These are phyloP conservation scores for Naganishia antarctica DNA, from an alignment of 768 basidiomycete genomes.

Conservation along the genomic window DNA sequence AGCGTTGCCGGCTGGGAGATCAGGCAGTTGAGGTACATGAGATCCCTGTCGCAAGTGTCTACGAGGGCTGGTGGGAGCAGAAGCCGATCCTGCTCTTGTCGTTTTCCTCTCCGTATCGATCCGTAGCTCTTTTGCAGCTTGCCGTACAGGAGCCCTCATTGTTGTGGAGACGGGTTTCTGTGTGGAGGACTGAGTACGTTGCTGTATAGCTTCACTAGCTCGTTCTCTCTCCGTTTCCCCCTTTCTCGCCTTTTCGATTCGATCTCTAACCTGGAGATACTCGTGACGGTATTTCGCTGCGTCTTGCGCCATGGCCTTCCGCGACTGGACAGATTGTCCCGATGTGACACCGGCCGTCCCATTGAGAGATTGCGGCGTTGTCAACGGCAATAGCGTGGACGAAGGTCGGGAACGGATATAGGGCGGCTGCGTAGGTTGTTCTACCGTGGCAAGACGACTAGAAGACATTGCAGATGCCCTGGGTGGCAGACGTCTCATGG, in stretches of 20 bases:
- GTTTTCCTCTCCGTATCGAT: background rate
- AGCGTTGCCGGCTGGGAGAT: background rate
- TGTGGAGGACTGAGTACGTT: slow-evolving; percentile 4
- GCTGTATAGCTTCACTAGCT: background rate
- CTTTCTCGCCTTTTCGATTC: slow-evolving; percentile 5
- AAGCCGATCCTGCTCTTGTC: background rate
- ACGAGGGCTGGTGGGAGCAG: slow-evolving; percentile 6
- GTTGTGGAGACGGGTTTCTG: background rate
- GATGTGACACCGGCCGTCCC: background rate
- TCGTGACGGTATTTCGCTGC: slow-evolving; percentile 1
- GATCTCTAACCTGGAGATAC: slow-evolving; percentile 5
- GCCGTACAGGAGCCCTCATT: background rate
- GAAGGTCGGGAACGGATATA: background rate
- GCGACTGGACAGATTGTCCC: background rate
- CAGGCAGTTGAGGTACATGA: background rate
- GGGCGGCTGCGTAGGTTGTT: background rate
- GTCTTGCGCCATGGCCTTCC: background rate
- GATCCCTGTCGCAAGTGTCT: background rate
- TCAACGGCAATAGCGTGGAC: background rate
- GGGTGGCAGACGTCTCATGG: background rate
- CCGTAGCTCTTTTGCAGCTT: background rate
- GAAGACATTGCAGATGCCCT: background rate
- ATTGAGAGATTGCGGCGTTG: background rate
- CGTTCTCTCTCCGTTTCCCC: slow-evolving; percentile 8
- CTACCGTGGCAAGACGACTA: background rate